Evolutionary conservation across 192 early-diverging fungal genomes (phyloP).

Genomic region (Funneliformis mosseae): DNA sequence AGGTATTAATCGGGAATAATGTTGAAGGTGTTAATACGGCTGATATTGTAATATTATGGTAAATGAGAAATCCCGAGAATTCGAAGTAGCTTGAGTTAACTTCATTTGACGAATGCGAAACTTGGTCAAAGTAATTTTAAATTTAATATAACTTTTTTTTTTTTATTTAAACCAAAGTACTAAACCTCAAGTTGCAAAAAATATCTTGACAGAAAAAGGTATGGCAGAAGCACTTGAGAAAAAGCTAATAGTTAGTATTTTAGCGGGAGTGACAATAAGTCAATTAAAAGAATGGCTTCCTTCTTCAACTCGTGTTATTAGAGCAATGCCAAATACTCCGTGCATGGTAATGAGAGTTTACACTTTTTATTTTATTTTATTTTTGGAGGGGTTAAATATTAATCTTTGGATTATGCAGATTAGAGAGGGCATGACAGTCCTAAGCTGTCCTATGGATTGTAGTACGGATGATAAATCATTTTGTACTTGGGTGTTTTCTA

Average conservation of each 20-base stretch:
- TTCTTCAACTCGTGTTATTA: slow-evolving; percentile 47
- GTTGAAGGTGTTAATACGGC: slow-evolving; percentile 45
- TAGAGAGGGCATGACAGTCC: slow-evolving; percentile 58
- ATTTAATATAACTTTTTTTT: no score
- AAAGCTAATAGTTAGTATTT: slow-evolving; percentile 55
- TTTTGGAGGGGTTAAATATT: not conserved
- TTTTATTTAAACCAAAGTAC: slow-evolving; percentile 33
- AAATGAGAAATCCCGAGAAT: not conserved
- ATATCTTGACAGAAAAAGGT: slow-evolving; percentile 46
- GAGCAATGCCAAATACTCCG: slow-evolving; percentile 61
- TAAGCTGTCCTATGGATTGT: slow-evolving; percentile 43
- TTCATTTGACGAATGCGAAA: no score
- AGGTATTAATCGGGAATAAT: slow-evolving; percentile 43
- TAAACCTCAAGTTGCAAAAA: slow-evolving; percentile 56
- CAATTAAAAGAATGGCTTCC: slow-evolving; percentile 53
- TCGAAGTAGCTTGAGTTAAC: no score
- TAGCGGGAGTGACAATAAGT: slow-evolving; percentile 53
- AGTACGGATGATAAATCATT: slow-evolving; percentile 42
- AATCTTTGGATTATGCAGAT: slow-evolving; percentile 37
- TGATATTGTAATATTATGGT: slow-evolving; percentile 53
- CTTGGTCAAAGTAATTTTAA: no score
- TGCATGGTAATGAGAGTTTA: slow-evolving; percentile 42
- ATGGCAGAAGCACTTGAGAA: slow-evolving; percentile 45
- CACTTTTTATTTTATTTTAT: not conserved
- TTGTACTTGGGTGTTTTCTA: slow-evolving; percentile 51